phyloP scores from a whole-genome alignment of 805 yeast species.

The Grigorovia jiainica region DNA sequence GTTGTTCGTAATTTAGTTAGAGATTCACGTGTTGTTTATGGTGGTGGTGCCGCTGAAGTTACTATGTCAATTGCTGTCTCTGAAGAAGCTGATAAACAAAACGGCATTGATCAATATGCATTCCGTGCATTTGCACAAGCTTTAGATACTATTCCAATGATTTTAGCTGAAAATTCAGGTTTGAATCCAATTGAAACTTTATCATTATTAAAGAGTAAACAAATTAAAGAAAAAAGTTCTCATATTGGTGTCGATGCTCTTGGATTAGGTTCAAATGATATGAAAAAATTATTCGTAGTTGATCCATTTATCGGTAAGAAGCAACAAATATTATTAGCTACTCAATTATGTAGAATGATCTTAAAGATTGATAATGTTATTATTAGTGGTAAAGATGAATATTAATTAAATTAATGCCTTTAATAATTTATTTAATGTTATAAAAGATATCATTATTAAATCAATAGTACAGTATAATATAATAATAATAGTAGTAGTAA shows the following conservation, averaged over 20 bases:
- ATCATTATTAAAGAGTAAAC: constrained; percentile 74
- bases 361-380: constrained; percentile 94
- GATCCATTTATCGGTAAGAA: constrained; percentile 97
- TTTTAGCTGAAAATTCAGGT: constrained; percentile 95
- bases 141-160: constrained; percentile 84
- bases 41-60: constrained; percentile 98
- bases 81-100: constrained; percentile 84
- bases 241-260: constrained; percentile 89
- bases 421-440: not conserved
- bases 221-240: constrained; percentile 60
- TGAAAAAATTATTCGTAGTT: constrained; percentile 89
- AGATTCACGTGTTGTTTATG: constrained; percentile 93
- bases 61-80: constrained; percentile 86
- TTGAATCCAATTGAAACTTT: constrained; percentile 87
- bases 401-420: constrained; percentile 23
- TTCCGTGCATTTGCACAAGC: constrained; percentile 92
- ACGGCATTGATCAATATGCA: constrained; percentile 96
- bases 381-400: constrained; percentile 75
- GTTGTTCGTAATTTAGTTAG: constrained; percentile 92
- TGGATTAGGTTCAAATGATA: constrained; percentile 79
- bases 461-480: too few species aligned
- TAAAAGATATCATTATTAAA: not conserved
- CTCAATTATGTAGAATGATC: constrained; percentile 96
- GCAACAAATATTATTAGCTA: constrained; percentile 90
- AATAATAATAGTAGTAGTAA: too few species aligned